Evolutionary conservation across 495 filamentous ascomycete species (phyloP).

Genomic region (Immersiella caudata): DNA sequence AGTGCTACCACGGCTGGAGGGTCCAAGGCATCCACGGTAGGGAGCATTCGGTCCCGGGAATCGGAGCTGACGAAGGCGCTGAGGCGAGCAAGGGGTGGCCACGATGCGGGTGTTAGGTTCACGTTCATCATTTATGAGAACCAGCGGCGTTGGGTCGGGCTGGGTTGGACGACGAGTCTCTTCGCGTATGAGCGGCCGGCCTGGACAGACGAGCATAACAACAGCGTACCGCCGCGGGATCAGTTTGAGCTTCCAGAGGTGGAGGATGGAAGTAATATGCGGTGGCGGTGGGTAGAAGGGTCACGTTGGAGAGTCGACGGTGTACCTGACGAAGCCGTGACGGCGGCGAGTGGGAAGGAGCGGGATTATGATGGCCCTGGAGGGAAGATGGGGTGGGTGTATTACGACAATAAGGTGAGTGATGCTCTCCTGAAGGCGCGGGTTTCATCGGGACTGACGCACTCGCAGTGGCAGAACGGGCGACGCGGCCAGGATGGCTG

Average conservation of each 20-base stretch:
- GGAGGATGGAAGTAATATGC: conserved; percentile 69
- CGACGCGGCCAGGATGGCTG: conserved; percentile 87
- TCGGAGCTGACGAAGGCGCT: conserved; percentile 44
- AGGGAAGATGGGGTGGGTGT: conserved; percentile 83
- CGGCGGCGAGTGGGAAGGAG: conserved; percentile 48
- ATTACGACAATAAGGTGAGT: conserved; percentile 94
- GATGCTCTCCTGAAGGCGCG: background rate
- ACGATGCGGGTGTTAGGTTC: conserved; percentile 80
- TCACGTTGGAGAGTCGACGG: conserved; percentile 90
- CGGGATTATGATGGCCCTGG: conserved; percentile 58
- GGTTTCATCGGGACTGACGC: background rate
- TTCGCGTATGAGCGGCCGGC: conserved; percentile 84
- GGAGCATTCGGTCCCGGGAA: conserved; percentile 24
- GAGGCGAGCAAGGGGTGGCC: conserved; percentile 36
- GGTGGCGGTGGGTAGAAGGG: conserved; percentile 86
- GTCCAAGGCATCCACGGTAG: conserved; percentile 20
- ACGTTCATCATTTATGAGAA: conserved; percentile 97
- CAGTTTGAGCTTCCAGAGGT: conserved; percentile 87
- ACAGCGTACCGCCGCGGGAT: conserved; percentile 73
- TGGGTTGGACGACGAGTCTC: conserved; percentile 91
- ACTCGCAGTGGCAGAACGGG: conserved; percentile 82
- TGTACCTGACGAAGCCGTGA: conserved; percentile 56
- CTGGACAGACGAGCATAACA: conserved; percentile 97
- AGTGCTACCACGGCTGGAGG: conserved; percentile 17
- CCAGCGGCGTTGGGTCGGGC: conserved; percentile 89